phyloP scores from a whole-genome alignment of 2,329 filamentous ascomycete genomes.

The Fusarium zealandicum region DNA sequence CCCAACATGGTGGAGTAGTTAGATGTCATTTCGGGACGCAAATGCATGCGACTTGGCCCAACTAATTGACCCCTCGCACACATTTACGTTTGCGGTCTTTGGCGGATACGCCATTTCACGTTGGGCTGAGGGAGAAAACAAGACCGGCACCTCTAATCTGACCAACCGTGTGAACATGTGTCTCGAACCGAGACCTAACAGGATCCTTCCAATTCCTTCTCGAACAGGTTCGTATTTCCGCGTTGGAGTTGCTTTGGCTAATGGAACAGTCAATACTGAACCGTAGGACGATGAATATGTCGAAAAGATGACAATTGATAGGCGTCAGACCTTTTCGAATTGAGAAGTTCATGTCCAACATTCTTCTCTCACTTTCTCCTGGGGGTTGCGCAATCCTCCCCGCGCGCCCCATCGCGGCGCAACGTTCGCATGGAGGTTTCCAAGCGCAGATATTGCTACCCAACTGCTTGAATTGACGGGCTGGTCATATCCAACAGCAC shows the following conservation, averaged over 20 bases:
- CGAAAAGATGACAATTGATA: too few species aligned
- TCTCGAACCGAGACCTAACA: conserved; percentile 1
- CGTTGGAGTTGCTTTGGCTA: neutral
- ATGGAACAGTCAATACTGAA: neutral
- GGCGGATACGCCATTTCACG: neutral
- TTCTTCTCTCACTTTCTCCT: neutral
- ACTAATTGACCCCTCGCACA: neutral
- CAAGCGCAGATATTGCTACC: conserved; percentile 1
- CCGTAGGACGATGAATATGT: neutral
- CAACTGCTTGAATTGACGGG: neutral
- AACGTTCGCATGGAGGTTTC: conserved; percentile 3
- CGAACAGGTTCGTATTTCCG: too few species aligned
- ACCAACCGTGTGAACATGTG: conserved; percentile 24
- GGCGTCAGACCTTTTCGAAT: too few species aligned
- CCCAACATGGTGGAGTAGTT: neutral
- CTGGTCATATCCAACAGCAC: conserved; percentile 10
- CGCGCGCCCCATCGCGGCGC: neutral
- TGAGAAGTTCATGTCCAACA: too few species aligned
- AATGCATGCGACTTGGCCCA: neutral
- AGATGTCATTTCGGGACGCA: neutral
- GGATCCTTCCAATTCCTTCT: neutral
- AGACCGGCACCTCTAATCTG: neutral
- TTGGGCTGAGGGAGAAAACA: neutral
- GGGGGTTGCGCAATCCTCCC: neutral
- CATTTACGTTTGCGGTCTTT: neutral